Conservation (phyloP, 225 moss, liverwort and hornwort species). For the Bryoerythrophyllum caledonicum region DNA sequence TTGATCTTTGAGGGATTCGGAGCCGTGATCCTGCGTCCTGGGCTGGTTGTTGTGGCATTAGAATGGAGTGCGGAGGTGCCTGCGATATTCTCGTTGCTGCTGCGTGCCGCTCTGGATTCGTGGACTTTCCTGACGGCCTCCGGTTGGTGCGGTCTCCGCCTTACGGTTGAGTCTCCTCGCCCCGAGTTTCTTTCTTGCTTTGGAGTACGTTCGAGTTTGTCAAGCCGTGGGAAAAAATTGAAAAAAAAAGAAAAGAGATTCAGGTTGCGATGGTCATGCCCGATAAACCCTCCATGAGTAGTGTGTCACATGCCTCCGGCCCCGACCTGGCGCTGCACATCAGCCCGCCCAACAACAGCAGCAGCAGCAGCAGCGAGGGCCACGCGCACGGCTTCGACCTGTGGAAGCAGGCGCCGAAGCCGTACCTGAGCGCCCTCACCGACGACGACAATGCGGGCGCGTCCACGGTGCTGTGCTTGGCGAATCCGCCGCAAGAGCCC, state of each 20-base stretch:
- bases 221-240: not conserved
- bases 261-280: conserved; percentile 29
- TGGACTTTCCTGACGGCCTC: conserved; percentile 34
- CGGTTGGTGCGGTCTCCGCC: conserved; percentile 43
- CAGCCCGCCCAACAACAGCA: conserved; percentile 70
- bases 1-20: conserved; percentile 24
- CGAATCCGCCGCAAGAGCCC: conserved; percentile 51
- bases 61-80: conserved; percentile 44
- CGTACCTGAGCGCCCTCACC: conserved; percentile 28
- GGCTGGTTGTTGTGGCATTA: conserved; percentile 1
- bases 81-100: conserved; percentile 24
- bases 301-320: conserved; percentile 31
- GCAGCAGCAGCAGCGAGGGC: conserved; percentile 29
- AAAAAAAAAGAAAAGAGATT: not conserved
- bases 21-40: conserved; percentile 22
- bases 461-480: conserved; percentile 81
- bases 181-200: not conserved
- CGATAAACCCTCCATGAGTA: conserved; percentile 46
- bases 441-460: conserved; percentile 54
- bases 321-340: conserved; percentile 91
- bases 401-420: conserved; percentile 68
- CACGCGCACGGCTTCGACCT: conserved; percentile 91
- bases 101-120: conserved; percentile 24
- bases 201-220: conserved; percentile 4
- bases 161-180: conserved; percentile 36